Percentiles rank a stretch among this genome's conserved stretches.
phyloP scores from a whole-genome alignment of 495 filamentous ascomycete genomes.

The Aspergillus panamensis region DNA sequence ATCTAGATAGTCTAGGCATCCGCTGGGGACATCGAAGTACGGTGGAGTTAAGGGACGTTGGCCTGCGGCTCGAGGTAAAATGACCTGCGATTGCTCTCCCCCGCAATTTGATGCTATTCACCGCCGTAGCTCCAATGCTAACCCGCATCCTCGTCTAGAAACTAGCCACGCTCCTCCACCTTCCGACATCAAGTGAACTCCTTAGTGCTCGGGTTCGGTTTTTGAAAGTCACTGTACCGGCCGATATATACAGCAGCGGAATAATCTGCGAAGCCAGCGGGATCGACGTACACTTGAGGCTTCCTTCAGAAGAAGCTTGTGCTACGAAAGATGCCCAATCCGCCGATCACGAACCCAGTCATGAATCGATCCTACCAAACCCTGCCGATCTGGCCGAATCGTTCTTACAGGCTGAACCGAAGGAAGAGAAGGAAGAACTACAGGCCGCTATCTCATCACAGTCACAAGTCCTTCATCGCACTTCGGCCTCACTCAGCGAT shows the following conservation, averaged over 20 bases:
- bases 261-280: slow-evolving; percentile 76
- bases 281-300: slow-evolving; percentile 60
- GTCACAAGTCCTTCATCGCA: slow-evolving; percentile 45
- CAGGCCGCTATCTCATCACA: slow-evolving; percentile 71
- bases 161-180: slow-evolving; percentile 64
- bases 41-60: slow-evolving; percentile 78
- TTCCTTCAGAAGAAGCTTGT: slow-evolving; percentile 33
- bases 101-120: slow-evolving; percentile 16
- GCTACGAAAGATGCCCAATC: slow-evolving; percentile 13
- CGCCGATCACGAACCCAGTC: slow-evolving; percentile 14
- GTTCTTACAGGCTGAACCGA: slow-evolving; percentile 78
- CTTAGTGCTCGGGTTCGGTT: slow-evolving; percentile 64
- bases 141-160: slow-evolving; percentile 50
- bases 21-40: slow-evolving; percentile 70
- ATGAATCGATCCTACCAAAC: slow-evolving; percentile 54
- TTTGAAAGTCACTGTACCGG: slow-evolving; percentile 73
- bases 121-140: slow-evolving; percentile 11
- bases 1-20: slow-evolving; percentile 75
- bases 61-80: slow-evolving; percentile 66
- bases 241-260: slow-evolving; percentile 74
- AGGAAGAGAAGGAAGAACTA: slow-evolving; percentile 68
- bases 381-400: slow-evolving; percentile 82
- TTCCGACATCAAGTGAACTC: slow-evolving; percentile 66
- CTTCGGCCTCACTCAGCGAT: slow-evolving; percentile 51
- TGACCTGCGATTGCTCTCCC: slow-evolving; percentile 11